These are phyloP conservation scores for Leccinum truebloodii DNA, from an alignment of 768 basidiomycete genomes.

Conservation along the genomic window DNA sequence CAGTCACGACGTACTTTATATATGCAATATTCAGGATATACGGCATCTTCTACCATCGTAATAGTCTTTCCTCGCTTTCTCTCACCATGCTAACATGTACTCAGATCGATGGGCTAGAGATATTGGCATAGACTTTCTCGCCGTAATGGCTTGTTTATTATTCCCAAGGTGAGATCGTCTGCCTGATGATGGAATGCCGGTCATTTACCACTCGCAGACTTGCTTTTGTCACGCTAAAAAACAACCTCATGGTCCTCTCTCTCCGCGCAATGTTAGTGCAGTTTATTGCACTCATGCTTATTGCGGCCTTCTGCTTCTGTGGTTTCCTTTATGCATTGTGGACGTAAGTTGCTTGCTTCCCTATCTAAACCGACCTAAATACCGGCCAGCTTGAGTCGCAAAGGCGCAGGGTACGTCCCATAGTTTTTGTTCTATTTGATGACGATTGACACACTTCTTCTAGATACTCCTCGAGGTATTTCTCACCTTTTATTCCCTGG, in stretches of 20 bases:
- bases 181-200: background rate
- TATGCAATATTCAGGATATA: conserved; percentile 80
- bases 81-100: conserved; percentile 3
- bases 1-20: conserved; percentile 76
- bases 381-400: conserved; percentile 55
- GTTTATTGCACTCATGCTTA: conserved; percentile 79
- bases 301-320: conserved; percentile 87
- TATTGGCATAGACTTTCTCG: conserved; percentile 80
- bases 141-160: conserved; percentile 86
- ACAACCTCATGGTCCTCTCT: conserved; percentile 78
- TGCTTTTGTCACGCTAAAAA: conserved; percentile 87
- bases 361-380: conserved; percentile 10
- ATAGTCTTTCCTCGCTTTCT: conserved; percentile 2
- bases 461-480: conserved; percentile 39
- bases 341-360: conserved; percentile 61
- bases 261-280: conserved; percentile 92
- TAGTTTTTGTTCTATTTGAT: background rate
- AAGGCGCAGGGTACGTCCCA: conserved; percentile 51
- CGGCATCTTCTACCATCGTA: conserved; percentile 67
- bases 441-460: conserved; percentile 18
- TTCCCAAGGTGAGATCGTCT: conserved; percentile 69
- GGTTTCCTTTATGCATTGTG: conserved; percentile 93
- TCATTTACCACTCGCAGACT: conserved; percentile 48
- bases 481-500: background rate
- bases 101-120: conserved; percentile 65